Conservation (phyloP, 2,329 filamentous ascomycete species). For the Sarocladium brachiariae region DNA sequence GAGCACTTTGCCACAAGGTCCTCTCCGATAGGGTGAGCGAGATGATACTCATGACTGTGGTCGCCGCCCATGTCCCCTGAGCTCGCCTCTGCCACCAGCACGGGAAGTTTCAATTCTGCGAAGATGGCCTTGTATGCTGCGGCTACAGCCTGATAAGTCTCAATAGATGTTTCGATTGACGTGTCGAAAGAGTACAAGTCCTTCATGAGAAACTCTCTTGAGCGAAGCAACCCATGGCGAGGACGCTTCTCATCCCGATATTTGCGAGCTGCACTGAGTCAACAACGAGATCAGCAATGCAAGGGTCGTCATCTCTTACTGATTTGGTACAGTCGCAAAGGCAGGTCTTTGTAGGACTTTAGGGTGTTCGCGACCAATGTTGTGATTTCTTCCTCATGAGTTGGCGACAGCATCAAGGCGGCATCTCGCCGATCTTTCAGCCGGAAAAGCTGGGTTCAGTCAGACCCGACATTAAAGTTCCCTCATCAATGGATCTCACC, state of each 20-base stretch:
- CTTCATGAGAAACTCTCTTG: constrained; percentile 95
- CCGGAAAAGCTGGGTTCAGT: constrained; percentile 61
- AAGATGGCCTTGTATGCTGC: constrained; percentile 77
- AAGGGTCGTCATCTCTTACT: constrained; percentile 40
- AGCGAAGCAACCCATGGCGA: constrained; percentile 77
- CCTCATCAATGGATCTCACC: constrained; percentile 33
- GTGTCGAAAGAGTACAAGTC: constrained; percentile 94
- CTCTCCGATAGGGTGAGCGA: constrained; percentile 72
- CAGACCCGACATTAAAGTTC: neutral
- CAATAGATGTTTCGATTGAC: constrained; percentile 58
- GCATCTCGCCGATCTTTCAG: constrained; percentile 72
- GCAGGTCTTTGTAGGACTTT: constrained; percentile 79
- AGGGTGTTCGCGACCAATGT: constrained; percentile 64
- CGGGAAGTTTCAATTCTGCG: constrained; percentile 73
- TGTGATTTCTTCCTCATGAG: constrained; percentile 96
- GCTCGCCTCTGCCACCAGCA: constrained; percentile 79
- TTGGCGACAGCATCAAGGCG: constrained; percentile 75
- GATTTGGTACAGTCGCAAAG: constrained; percentile 84
- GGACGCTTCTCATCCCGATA: constrained; percentile 91
- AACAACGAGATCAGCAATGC: constrained; percentile 10
- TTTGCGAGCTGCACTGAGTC: constrained; percentile 59
- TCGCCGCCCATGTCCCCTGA: constrained; percentile 95
- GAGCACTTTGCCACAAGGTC: constrained; percentile 75
- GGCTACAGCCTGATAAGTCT: constrained; percentile 76
- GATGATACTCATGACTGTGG: constrained; percentile 91